Percentiles rank a stretch among this genome's conserved stretches.
Evolutionary conservation across 2,329 filamentous ascomycete genomes (phyloP).

Genomic region (Byssochlamys sp.): DNA sequence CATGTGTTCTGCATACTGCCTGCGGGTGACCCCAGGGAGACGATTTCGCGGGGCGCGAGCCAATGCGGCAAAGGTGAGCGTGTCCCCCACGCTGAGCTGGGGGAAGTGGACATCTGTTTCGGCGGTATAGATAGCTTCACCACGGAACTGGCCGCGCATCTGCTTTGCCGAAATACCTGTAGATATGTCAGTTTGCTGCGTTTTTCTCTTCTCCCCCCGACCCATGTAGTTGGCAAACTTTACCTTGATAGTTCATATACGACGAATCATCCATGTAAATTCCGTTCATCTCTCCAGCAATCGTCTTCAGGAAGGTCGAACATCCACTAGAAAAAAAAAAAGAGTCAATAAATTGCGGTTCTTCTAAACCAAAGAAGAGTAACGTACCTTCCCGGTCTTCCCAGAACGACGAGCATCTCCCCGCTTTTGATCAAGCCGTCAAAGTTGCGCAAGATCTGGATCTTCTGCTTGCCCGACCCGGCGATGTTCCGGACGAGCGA

Average conservation of each 20-base stretch:
- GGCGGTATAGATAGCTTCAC: conserved; percentile 8
- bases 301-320: conserved; percentile 77
- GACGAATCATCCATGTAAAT: conserved; percentile 62
- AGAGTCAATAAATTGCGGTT: conserved; percentile 3
- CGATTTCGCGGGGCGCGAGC: conserved; percentile 30
- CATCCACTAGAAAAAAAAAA: conserved; percentile 42
- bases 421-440: conserved; percentile 52
- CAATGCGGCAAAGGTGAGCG: conserved; percentile 41
- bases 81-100: conserved; percentile 42
- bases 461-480: conserved; percentile 36
- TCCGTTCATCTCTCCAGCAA: conserved; percentile 74
- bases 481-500: conserved; percentile 22
- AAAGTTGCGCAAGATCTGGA: conserved; percentile 56
- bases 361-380: background rate
- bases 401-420: conserved; percentile 50
- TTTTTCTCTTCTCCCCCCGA: too few relatives aligned
- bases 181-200: background rate
- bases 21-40: conserved; percentile 23
- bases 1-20: conserved; percentile 33
- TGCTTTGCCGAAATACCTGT: conserved; percentile 1
- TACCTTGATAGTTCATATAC: conserved; percentile 56
- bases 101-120: conserved; percentile 35
- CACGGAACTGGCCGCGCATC: conserved; percentile 33
- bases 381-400: conserved; percentile 34
- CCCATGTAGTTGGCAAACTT: background rate